These are phyloP conservation scores for Botryotinia convoluta DNA, from an alignment of 2,329 filamentous ascomycete genomes.

Conservation along the genomic window DNA sequence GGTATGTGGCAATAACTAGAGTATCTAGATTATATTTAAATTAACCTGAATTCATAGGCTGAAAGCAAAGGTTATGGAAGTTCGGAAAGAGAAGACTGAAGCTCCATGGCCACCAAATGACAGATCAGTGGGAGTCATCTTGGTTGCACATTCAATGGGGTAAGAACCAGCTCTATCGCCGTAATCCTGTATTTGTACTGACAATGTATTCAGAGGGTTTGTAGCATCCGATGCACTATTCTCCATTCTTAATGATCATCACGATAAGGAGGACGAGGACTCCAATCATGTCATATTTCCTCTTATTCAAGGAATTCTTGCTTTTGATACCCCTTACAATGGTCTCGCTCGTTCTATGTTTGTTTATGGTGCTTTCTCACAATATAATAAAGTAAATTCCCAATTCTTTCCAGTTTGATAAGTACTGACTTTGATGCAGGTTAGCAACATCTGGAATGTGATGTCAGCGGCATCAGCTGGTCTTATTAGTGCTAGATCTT, in stretches of 20 bases:
- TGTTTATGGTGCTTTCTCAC: conserved; percentile 58
- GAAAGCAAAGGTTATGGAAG: conserved; percentile 19
- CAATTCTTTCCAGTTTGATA: fast-evolving
- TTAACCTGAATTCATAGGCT: neutral
- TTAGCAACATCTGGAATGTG: conserved; percentile 55
- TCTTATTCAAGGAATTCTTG: conserved; percentile 73
- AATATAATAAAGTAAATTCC: conserved; percentile 53
- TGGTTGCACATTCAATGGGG: conserved; percentile 83
- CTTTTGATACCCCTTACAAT: conserved; percentile 84
- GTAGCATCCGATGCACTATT: conserved; percentile 81
- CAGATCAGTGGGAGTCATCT: conserved; percentile 71
- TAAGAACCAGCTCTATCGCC: conserved; percentile 31
- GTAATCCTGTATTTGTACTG: conserved; percentile 17
- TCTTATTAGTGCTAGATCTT: conserved; percentile 40
- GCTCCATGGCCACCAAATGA: conserved; percentile 20
- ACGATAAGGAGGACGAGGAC: conserved; percentile 23
- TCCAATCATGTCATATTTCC: conserved; percentile 54
- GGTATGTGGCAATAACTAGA: conserved; percentile 39
- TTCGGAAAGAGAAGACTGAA: conserved; percentile 12
- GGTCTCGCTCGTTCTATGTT: conserved; percentile 60
- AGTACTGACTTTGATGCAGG: conserved; percentile 40
- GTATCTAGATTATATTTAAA: neutral
- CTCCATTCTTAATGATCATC: conserved; percentile 40
- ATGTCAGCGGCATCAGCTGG: conserved; percentile 54
- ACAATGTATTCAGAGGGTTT: conserved; percentile 57